A percentile compares a stretch with the other conserved stretches of the same genome.
Evolutionary conservation across 345 rosid genomes (phyloP).

Genomic region (Durio zibethinus): DNA sequence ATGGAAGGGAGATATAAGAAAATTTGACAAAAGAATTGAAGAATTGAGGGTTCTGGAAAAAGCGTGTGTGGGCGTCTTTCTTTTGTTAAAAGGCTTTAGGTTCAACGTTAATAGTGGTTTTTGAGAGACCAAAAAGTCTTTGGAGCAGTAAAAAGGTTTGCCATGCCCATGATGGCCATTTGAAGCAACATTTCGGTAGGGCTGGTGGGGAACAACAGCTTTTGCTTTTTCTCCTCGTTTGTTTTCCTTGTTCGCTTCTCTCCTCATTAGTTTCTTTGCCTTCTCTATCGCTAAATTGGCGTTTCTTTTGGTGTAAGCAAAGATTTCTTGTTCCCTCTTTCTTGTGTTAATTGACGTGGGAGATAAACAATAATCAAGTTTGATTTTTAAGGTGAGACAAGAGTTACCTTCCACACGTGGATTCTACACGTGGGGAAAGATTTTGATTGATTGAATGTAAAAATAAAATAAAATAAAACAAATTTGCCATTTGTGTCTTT

Average conservation of each 20-base stretch:
- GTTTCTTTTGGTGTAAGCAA: slow-evolving; percentile 48
- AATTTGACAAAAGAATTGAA: not conserved
- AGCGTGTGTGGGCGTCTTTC: not conserved
- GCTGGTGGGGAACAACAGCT: slow-evolving; percentile 49
- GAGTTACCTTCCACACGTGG: slow-evolving; percentile 26
- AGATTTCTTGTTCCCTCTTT: slow-evolving; percentile 41
- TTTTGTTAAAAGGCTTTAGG: not conserved
- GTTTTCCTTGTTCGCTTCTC: not conserved
- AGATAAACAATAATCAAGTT: not conserved
- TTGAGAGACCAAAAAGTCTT: slow-evolving; percentile 29
- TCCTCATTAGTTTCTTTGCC: not conserved
- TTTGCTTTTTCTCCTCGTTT: slow-evolving; percentile 19
- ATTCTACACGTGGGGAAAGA: too few species aligned
- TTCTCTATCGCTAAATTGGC: slow-evolving; percentile 17
- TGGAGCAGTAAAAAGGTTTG: slow-evolving; percentile 37
- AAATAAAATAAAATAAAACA: not conserved
- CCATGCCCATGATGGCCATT: slow-evolving; percentile 15
- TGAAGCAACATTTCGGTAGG: slow-evolving; percentile 43
- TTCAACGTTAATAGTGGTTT: not conserved
- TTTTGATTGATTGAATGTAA: not conserved
- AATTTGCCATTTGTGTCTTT: slow-evolving; percentile 22
- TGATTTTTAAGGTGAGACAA: not conserved
- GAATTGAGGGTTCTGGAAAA: slow-evolving; percentile 12
- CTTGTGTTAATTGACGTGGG: slow-evolving; percentile 10
- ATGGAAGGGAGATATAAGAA: slow-evolving; percentile 10